These are phyloP conservation scores for Zygoascus bituminiphila DNA, from an alignment of 805 yeast species.

Conservation along the genomic window DNA sequence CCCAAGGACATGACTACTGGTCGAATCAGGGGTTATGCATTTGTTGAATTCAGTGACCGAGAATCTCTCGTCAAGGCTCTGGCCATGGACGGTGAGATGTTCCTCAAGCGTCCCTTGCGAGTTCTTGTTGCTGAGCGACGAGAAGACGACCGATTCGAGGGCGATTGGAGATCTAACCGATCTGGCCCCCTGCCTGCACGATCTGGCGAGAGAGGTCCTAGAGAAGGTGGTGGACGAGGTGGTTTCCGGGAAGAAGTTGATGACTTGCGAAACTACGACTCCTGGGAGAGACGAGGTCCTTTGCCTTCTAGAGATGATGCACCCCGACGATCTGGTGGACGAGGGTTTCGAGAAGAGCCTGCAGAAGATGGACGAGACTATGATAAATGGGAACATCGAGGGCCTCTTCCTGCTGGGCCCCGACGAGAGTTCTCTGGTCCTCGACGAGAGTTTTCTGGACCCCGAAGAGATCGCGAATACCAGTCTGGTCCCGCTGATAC, in stretches of 20 bases:
- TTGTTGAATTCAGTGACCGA: slow-evolving; percentile 76
- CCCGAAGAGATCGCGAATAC: not conserved
- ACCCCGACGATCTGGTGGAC: slow-evolving; percentile 10
- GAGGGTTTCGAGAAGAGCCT: slow-evolving; percentile 5
- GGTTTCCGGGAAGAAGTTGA: slow-evolving; percentile 23
- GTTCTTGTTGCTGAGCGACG: slow-evolving; percentile 65
- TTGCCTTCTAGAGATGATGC: slow-evolving; percentile 44
- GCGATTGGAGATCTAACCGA: slow-evolving; percentile 23
- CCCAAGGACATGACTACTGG: slow-evolving; percentile 64
- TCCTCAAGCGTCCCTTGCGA: slow-evolving; percentile 60
- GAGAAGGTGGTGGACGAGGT: slow-evolving; percentile 31
- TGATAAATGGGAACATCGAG: slow-evolving; percentile 28
- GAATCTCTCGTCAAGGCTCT: slow-evolving; percentile 73
- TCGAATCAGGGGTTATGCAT: slow-evolving; percentile 78
- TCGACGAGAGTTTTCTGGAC: slow-evolving; percentile 19
- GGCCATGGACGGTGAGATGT: slow-evolving; percentile 60
- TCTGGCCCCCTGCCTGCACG: slow-evolving; percentile 20
- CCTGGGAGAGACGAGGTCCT: slow-evolving; percentile 36
- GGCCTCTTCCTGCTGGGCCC: slow-evolving; percentile 21
- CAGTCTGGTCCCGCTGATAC: slow-evolving; percentile 12
- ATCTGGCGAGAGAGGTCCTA: slow-evolving; percentile 17
- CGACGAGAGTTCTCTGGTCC: slow-evolving; percentile 16
- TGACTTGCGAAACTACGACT: slow-evolving; percentile 17
- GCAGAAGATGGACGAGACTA: slow-evolving; percentile 43
- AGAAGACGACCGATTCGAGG: slow-evolving; percentile 35